A percentile compares a stretch with the other conserved stretches of the same genome.
phyloP scores from a whole-genome alignment of 2,329 filamentous ascomycete species.

The Stagonosporopsis rhizophila region DNA sequence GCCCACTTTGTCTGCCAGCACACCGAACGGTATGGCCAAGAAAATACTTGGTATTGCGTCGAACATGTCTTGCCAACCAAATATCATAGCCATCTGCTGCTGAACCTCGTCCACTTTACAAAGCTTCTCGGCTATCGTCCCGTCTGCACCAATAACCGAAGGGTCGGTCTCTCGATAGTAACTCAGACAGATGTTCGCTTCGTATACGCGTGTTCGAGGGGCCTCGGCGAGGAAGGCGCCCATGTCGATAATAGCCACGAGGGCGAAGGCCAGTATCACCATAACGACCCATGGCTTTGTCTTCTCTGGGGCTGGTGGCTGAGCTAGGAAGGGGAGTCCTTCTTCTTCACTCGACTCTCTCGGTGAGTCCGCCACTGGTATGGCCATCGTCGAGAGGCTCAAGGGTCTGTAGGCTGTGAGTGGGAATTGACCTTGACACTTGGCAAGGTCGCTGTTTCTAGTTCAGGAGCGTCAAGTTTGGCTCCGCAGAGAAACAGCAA shows the following conservation, averaged over 20 bases:
- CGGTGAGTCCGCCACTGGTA: conserved; percentile 4
- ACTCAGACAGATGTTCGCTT: conserved; percentile 57
- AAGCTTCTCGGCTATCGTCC: conserved; percentile 55
- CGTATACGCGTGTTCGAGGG: conserved; percentile 57
- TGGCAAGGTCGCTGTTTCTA: not conserved
- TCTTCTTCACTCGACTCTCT: conserved; percentile 29
- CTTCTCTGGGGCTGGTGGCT: conserved; percentile 6
- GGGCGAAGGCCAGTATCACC: conserved; percentile 46
- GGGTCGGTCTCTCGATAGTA: conserved; percentile 54
- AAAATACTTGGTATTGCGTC: conserved; percentile 54
- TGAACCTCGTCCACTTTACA: conserved; percentile 60
- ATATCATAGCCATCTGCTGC: conserved; percentile 58
- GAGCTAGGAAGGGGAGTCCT: conserved; percentile 27
- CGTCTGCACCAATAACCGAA: conserved; percentile 51
- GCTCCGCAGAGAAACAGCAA: not conserved
- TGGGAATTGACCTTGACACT: not conserved
- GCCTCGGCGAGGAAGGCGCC: conserved; percentile 55
- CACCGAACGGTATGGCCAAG: conserved; percentile 58
- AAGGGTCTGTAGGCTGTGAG: not conserved
- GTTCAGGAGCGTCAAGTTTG: not conserved
- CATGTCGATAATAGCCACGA: conserved; percentile 56
- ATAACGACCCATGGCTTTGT: conserved; percentile 45
- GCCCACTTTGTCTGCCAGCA: conserved; percentile 57
- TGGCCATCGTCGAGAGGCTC: conserved; percentile 18
- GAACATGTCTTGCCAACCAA: conserved; percentile 59